Evolutionary conservation across 768 basidiomycete species (phyloP).

Genomic region (Flagelloscypha sp.): DNA sequence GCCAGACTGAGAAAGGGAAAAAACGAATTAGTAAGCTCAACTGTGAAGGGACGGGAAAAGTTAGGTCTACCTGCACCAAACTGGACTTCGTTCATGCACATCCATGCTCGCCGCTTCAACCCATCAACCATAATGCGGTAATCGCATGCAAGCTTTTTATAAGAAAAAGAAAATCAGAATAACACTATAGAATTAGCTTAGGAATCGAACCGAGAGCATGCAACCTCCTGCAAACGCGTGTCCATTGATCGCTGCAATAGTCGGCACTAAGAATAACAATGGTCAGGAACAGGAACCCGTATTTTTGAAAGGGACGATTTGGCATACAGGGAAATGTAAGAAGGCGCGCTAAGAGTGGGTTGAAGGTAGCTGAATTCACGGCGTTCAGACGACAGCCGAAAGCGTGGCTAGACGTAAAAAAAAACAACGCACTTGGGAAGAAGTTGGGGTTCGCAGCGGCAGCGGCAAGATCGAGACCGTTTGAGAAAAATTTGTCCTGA

Average conservation of each 20-base stretch:
- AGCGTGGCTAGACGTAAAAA: conserved; percentile 2
- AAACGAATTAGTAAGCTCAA: background rate
- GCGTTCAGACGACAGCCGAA: conserved; percentile 1
- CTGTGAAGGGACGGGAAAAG: background rate
- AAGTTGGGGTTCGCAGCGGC: conserved; percentile 48
- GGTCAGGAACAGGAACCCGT: background rate
- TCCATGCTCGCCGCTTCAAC: conserved; percentile 67
- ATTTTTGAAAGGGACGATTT: background rate
- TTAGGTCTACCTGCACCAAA: too few species aligned
- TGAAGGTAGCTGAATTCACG: conserved; percentile 49
- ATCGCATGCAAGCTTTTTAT: conserved; percentile 80
- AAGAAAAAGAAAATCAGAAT: too few species aligned
- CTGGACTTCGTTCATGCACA: conserved; percentile 87
- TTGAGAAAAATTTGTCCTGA: conserved; percentile 88
- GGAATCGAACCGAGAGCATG: conserved; percentile 67
- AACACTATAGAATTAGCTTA: too few species aligned
- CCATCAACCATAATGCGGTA: conserved; percentile 87
- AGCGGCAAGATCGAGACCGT: conserved; percentile 65
- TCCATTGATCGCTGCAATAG: conserved; percentile 72
- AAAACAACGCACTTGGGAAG: conserved; percentile 46
- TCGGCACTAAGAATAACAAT: conserved; percentile 48
- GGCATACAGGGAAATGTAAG: conserved; percentile 69
- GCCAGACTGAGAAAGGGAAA: conserved; percentile 42
- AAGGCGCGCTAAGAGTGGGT: conserved; percentile 62
- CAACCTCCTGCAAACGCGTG: conserved; percentile 84